Conservation (phyloP, 2,329 filamentous ascomycete genomes). For the Reticulascus tulasneorum region DNA sequence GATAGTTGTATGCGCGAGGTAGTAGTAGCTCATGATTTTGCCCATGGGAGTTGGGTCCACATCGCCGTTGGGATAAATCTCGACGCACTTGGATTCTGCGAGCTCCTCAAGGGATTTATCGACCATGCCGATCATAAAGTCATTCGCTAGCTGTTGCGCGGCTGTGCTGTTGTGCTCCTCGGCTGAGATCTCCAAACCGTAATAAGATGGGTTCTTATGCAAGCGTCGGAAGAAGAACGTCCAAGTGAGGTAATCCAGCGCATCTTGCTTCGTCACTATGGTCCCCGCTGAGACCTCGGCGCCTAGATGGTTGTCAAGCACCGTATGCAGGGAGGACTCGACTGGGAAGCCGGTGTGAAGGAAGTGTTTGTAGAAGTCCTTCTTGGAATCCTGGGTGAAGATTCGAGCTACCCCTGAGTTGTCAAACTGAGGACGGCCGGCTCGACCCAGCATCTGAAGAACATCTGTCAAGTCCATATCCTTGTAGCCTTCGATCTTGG, state of each 20-base stretch:
- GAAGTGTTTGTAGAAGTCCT: conserved; percentile 99
- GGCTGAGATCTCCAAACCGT: conserved; percentile 87
- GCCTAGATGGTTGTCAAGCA: conserved; percentile 92
- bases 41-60: conserved; percentile 87
- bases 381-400: conserved; percentile 96
- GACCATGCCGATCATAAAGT: conserved; percentile 92
- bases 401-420: conserved; percentile 93
- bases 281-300: conserved; percentile 94
- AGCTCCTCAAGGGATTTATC: conserved; percentile 81
- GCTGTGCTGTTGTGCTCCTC: conserved; percentile 86
- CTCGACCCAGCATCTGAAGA: conserved; percentile 93
- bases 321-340: conserved; percentile 92
- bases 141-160: conserved; percentile 84
- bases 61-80: conserved; percentile 79
- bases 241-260: conserved; percentile 96
- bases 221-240: conserved; percentile 98
- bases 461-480: conserved; percentile 99
- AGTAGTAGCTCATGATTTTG: conserved; percentile 99
- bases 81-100: conserved; percentile 77
- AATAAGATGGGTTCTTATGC: conserved; percentile 98
- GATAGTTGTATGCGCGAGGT: conserved; percentile 91
- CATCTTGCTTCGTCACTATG: conserved; percentile 91
- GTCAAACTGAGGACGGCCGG: conserved; percentile 94
- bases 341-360: conserved; percentile 96
- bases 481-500: conserved; percentile 94